Conservation (phyloP, 2,329 filamentous ascomycete genomes). For the Colletotrichum plurivorum region DNA sequence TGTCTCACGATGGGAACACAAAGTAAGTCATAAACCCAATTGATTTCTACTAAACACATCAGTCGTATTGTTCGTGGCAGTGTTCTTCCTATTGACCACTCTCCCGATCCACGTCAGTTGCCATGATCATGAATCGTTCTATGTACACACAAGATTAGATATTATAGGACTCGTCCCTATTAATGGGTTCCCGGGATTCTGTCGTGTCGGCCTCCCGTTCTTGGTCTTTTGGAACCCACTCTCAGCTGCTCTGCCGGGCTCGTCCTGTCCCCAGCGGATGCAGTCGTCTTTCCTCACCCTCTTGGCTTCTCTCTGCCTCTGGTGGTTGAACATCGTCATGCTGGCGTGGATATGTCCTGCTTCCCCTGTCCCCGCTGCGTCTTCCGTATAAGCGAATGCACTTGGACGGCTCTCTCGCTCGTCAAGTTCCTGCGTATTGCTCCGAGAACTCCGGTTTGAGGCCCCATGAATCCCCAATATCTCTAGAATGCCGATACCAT, state of each 20-base stretch:
- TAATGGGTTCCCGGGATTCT: constrained; percentile 39
- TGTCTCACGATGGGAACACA: too few species aligned
- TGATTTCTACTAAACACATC: constrained; percentile 32
- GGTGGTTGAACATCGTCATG: constrained; percentile 32
- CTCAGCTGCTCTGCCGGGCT: constrained; percentile 37
- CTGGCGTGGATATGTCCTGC: constrained; percentile 37
- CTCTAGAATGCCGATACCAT: constrained; percentile 65
- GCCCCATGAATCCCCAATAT: constrained; percentile 56
- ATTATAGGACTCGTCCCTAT: constrained; percentile 45
- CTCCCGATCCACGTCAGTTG: constrained; percentile 38
- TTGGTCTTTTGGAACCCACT: constrained; percentile 28
- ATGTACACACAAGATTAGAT: constrained; percentile 50
- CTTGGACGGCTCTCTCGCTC: constrained; percentile 44
- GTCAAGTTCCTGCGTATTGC: constrained; percentile 54
- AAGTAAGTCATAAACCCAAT: not conserved
- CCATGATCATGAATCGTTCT: constrained; percentile 42
- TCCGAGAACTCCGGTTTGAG: constrained; percentile 61
- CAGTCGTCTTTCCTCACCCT: constrained; percentile 40
- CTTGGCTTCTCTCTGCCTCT: constrained; percentile 40
- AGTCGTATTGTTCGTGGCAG: constrained; percentile 37
- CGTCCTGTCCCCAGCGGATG: constrained; percentile 33
- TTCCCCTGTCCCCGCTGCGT: constrained; percentile 36
- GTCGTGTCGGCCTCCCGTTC: constrained; percentile 32
- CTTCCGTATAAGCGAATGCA: constrained; percentile 61
- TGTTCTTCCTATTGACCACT: constrained; percentile 38